Evolutionary conservation across 1,139 yeast genomes (phyloP).

Genomic region (Kodamaea ohmeri): DNA sequence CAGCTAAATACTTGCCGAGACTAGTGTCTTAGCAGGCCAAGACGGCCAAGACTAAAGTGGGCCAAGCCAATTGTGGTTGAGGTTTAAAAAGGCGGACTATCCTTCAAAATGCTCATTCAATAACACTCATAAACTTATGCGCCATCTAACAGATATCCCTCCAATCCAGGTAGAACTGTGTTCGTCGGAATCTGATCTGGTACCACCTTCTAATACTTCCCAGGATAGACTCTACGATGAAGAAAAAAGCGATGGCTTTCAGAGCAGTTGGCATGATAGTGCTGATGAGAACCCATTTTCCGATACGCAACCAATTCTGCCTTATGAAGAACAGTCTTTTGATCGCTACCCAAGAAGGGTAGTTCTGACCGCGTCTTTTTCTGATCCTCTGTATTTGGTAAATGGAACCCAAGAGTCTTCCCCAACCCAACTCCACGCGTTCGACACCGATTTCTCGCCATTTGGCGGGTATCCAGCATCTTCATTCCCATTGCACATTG

Average conservation of each 20-base stretch:
- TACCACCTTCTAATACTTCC: not conserved
- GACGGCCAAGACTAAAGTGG: no score
- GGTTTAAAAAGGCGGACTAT: no score
- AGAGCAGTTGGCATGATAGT: not conserved
- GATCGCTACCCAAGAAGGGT: constrained; percentile 6
- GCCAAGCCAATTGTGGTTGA: no score
- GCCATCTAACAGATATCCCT: not conserved
- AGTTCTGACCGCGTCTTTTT: constrained; percentile 5
- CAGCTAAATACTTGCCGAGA: constrained; percentile 1
- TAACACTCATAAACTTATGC: no score
- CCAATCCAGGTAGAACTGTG: constrained; percentile 1
- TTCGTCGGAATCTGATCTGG: not conserved
- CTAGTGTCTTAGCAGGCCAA: no score
- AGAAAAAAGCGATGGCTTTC: not conserved
- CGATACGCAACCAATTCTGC: not conserved
- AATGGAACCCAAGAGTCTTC: not conserved
- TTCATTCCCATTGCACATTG: constrained; percentile 27
- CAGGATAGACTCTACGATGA: not conserved
- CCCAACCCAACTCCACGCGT: not conserved
- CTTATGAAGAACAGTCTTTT: not conserved
- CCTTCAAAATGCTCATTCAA: no score
- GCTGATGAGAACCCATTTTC: not conserved
- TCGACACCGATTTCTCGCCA: constrained; percentile 19
- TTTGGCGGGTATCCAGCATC: constrained; percentile 31
- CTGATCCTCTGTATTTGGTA: not conserved